These are phyloP conservation scores for Neofusicoccum sp. DNA, from an alignment of 2,329 filamentous ascomycete genomes.

Conservation along the genomic window DNA sequence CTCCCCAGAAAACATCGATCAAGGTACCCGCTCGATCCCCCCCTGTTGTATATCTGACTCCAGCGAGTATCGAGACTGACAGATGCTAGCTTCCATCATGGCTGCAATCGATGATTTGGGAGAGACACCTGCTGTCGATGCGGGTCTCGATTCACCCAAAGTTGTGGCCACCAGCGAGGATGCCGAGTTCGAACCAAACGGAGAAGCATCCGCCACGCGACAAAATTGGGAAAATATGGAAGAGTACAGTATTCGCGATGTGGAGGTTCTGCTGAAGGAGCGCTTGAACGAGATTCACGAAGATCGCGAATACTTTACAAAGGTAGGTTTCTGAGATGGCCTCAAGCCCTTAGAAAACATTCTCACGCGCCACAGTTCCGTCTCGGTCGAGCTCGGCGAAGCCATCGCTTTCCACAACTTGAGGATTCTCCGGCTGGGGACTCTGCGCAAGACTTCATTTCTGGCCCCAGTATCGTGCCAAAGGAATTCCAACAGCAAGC, in stretches of 20 bases:
- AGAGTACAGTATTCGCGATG: neutral
- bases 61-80: neutral
- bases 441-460: slow-evolving; percentile 1
- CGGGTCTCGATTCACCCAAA: neutral
- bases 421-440: neutral
- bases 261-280: neutral
- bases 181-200: neutral
- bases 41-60: no score
- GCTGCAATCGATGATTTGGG: neutral
- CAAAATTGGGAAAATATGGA: neutral
- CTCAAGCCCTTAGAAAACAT: neutral
- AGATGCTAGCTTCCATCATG: neutral
- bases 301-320: slow-evolving; percentile 24
- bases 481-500: neutral
- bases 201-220: neutral
- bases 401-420: neutral
- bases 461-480: slow-evolving; percentile 7
- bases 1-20: no score
- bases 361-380: slow-evolving; percentile 7
- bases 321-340: neutral
- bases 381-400: slow-evolving; percentile 8
- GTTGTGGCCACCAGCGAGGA: neutral
- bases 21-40: no score
- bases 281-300: slow-evolving; percentile 22
- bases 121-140: neutral